phyloP scores from a whole-genome alignment of 1,284 basidiomycete species.

The Irpex rosettiformis region DNA sequence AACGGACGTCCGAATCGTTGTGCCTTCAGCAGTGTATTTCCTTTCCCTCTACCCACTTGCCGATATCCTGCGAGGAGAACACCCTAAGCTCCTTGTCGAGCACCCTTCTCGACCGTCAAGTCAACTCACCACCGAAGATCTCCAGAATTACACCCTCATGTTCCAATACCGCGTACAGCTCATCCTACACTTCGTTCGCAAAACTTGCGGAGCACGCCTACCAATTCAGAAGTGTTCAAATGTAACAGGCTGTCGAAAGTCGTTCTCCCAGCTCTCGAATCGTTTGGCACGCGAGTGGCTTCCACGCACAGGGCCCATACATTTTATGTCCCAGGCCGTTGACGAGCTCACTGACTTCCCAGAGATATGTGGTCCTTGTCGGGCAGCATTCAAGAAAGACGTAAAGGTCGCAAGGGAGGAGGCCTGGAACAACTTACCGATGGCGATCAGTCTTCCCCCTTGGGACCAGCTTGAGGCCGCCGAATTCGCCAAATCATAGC shows the following conservation, averaged over 20 bases:
- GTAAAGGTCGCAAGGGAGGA: conserved; percentile 36
- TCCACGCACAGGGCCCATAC: conserved; percentile 48
- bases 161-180: conserved; percentile 51
- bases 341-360: conserved; percentile 36
- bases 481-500: conserved; percentile 22
- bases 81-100: conserved; percentile 48
- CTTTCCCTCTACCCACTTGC: conserved; percentile 53
- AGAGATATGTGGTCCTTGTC: conserved; percentile 41
- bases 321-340: conserved; percentile 50
- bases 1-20: conserved; percentile 42
- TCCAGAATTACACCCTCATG: conserved; percentile 52
- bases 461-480: conserved; percentile 42
- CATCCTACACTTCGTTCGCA: conserved; percentile 48
- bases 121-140: conserved; percentile 37
- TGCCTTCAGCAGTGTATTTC: conserved; percentile 56
- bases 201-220: conserved; percentile 36
- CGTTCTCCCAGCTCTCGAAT: conserved; percentile 40
- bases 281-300: conserved; percentile 49
- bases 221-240: conserved; percentile 20
- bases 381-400: conserved; percentile 39
- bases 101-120: conserved; percentile 52
- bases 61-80: conserved; percentile 46
- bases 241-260: conserved; percentile 35
- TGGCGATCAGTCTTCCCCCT: conserved; percentile 38
- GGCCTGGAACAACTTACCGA: conserved; percentile 48